These are phyloP conservation scores for Fusarium albosuccineum DNA, from an alignment of 2,329 filamentous ascomycete genomes.

Conservation along the genomic window DNA sequence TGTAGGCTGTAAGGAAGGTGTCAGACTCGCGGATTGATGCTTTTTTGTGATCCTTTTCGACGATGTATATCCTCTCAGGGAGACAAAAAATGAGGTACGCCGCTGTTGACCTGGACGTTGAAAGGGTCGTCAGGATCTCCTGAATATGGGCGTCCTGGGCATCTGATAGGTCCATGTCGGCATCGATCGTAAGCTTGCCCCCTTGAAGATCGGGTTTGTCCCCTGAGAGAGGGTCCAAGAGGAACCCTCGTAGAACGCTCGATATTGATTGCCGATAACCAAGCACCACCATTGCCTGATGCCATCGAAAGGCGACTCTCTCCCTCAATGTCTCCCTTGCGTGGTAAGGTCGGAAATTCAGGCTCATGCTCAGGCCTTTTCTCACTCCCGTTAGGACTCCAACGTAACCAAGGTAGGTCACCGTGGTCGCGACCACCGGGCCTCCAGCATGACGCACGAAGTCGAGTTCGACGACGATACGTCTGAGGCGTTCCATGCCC, in stretches of 20 bases:
- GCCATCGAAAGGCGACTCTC: constrained; percentile 41
- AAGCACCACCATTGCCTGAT: constrained; percentile 47
- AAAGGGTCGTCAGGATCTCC: constrained; percentile 30
- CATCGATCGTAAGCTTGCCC: neutral
- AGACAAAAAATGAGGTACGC: constrained; percentile 50
- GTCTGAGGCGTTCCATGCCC: constrained; percentile 64
- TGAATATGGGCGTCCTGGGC: constrained; percentile 18
- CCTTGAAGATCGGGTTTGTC: fast-evolving
- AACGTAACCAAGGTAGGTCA: constrained; percentile 64
- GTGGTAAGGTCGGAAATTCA: constrained; percentile 60
- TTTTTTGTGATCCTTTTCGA: constrained; percentile 47
- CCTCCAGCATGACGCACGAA: constrained; percentile 55
- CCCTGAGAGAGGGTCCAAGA: constrained; percentile 24
- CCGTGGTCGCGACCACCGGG: constrained; percentile 57
- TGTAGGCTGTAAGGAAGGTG: constrained; percentile 45
- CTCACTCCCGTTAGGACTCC: constrained; percentile 63
- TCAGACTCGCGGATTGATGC: constrained; percentile 37
- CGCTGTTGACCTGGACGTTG: constrained; percentile 41
- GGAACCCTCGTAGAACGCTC: constrained; percentile 41
- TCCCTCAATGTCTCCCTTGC: constrained; percentile 30
- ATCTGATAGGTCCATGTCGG: neutral
- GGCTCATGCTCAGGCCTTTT: constrained; percentile 59
- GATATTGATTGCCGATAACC: constrained; percentile 43
- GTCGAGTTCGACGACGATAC: constrained; percentile 65
- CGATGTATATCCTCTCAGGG: constrained; percentile 37